Evolutionary conservation across 2,329 filamentous ascomycete genomes (phyloP), one percentile per base, ranked within the genome.

Genomic region (Fonsecaea erecta): DNA sequence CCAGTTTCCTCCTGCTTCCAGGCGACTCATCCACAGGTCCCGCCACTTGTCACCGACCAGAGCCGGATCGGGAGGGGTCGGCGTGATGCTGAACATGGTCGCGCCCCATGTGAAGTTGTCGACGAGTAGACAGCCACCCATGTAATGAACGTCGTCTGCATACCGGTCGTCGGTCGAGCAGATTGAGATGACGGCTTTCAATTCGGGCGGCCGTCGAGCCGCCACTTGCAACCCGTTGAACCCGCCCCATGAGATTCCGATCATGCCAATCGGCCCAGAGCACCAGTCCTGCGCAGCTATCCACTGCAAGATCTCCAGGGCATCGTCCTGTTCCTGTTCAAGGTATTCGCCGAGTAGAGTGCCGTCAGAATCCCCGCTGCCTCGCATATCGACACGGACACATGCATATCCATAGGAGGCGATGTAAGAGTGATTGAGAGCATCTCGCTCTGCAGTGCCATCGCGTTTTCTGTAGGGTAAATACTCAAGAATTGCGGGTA

Each of bases 51-150:
- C 63, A 9, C 63, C 63, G 3, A 65, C 63, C 4, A 62, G 32
- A 9, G 53, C 52, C 8, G 63, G 63, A 54, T 65, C 63, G 7
- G 63, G 63, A 4, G 63, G 63, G 14, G 62, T 43, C 48, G 63
- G 59, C 18, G 62, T 62, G 59, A 65, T 65, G 46, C 52, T 51
- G 48, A 65, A 65, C 63, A 65, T 65, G 28, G 63, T 65, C 5
- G 63, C 63, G 35, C 63, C 59, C 53, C 59, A 65, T 24, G 57
- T 37, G 43, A 65, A 65, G n/a, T 65, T 62, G 58, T 62, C 63
- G 2, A 65, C 63, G 1, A 65, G 59, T 5, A 62, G 52, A 40
- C 63, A 65, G 3, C 63, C 63, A 5, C n/a, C 26, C 51, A 40
- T 40, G n/a, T 40, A 37, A 26, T 55, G 18, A 12, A 40, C 32